Evolutionary conservation across 2,329 filamentous ascomycete genomes (phyloP), one percentile per base, ranked within the genome.

Genomic region (Trichoderma hamatum): DNA sequence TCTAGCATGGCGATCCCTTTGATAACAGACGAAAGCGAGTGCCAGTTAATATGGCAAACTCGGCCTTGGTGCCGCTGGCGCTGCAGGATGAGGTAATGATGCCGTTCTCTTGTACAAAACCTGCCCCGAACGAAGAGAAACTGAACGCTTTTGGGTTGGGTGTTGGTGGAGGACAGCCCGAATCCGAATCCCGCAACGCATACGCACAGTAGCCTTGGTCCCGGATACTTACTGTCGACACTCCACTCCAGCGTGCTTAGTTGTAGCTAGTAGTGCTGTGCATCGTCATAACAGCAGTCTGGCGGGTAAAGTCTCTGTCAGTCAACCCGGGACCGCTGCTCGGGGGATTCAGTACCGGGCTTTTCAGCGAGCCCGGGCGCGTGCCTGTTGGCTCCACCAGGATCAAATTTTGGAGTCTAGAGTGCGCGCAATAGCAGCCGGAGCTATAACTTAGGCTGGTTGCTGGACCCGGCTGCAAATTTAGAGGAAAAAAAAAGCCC

Each of bases 41-140:
- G 26, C 24, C n/a, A 30, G 26, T n/a, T 30, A n/a, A 46, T 32
- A 28, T 46, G 58, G 36, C 46, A 63, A 24, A 54, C 26, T 49
- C 39, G 34, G 30, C 43, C 46, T 43, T 21, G 32, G 13, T 43
- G 30, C 30, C 30, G n/a, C 36, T 24, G 36, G 46, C 16, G 28
- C 36, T 66, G 63, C 63, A 66, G n/a, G 63, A 36, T 66, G 63
- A 66, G 63, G 63, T 66, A 66, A 66, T 66, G n/a, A 43, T 55
- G 16, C 34, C 36, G n/a, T 49, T 7, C 24, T 14, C 13, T 24
- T 28, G 16, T 26, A 24, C 24, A 21, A 49, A 49, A 49, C 49
- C 24, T 26, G 21, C 13, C 43, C 21, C 21, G 5, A 60, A 19
- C 36, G 36, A 16, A 19, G 16, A 64, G 49, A 13, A 43, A 64